These are phyloP conservation scores for Astrephomene gubernaculifera DNA, from an alignment of 139 green algal genomes.

Conservation along the genomic window DNA sequence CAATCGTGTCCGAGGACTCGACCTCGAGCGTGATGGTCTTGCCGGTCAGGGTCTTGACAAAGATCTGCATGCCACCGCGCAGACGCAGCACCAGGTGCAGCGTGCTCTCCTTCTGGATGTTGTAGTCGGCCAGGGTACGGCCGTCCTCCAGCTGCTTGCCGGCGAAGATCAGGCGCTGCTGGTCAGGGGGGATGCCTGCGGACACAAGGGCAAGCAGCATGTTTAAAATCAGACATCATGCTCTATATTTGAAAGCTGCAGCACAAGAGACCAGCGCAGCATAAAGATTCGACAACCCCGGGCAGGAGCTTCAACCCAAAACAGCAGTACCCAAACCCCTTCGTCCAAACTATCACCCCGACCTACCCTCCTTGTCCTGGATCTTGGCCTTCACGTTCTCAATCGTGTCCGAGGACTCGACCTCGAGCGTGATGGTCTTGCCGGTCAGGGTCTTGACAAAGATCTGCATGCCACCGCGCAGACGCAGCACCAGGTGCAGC, in stretches of 20 bases:
- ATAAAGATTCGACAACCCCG: not conserved
- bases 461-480: slow-evolving; percentile 83
- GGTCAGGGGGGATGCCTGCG: slow-evolving; percentile 87
- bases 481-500: slow-evolving; percentile 78
- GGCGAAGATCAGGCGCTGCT: slow-evolving; percentile 95
- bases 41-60: slow-evolving; percentile 90
- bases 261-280: not conserved
- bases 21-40: slow-evolving; percentile 93
- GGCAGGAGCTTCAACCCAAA: not conserved
- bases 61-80: slow-evolving; percentile 80
- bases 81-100: slow-evolving; percentile 79
- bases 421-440: slow-evolving; percentile 83
- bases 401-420: slow-evolving; percentile 84
- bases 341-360: not conserved
- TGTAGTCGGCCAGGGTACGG: slow-evolving; percentile 94
- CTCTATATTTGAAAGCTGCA: not conserved
- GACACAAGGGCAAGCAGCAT: not conserved
- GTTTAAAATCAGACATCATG: not conserved
- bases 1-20: slow-evolving; percentile 84
- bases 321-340: not conserved
- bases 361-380: slow-evolving; percentile 91
- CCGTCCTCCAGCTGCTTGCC: slow-evolving; percentile 96
- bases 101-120: slow-evolving; percentile 94
- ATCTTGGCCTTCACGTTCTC: slow-evolving; percentile 97
- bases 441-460: slow-evolving; percentile 94